Evolutionary conservation across 2,329 filamentous ascomycete genomes (phyloP).

Genomic region (Pestalotiopsis fici): DNA sequence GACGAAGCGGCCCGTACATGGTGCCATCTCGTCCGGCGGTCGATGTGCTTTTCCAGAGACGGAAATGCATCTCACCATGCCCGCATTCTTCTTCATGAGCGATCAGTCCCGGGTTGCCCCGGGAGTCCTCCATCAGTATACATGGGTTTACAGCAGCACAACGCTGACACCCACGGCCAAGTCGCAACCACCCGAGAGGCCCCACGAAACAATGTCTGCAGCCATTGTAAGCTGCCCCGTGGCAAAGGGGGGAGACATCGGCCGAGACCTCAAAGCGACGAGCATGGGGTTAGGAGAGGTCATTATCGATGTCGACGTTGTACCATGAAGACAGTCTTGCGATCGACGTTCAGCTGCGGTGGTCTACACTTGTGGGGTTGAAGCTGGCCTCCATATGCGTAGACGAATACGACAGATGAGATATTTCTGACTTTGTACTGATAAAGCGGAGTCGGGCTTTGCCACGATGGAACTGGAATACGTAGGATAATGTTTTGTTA

Average conservation of each 20-base stretch:
- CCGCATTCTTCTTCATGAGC: not conserved
- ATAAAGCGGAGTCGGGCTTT: no score
- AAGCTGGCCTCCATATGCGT: not conserved
- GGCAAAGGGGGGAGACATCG: not conserved
- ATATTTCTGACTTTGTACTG: no score
- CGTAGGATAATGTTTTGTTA: no score
- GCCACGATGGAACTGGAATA: no score
- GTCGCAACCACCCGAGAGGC: not conserved
- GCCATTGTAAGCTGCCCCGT: not conserved
- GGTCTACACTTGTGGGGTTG: not conserved
- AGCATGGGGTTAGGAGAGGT: not conserved
- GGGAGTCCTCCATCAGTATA: not conserved
- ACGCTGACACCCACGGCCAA: not conserved
- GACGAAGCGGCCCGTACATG: not conserved
- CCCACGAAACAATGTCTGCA: not conserved
- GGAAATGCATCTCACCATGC: not conserved
- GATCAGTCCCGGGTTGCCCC: not conserved
- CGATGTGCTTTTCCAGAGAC: not conserved
- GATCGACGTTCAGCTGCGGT: not conserved
- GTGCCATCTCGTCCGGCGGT: not conserved
- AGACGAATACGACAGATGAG: not conserved
- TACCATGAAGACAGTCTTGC: not conserved
- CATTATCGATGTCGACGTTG: not conserved
- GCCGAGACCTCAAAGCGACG: not conserved
- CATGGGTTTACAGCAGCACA: not conserved